Evolutionary conservation across 331 rosid genomes (phyloP).

Genomic region (Acacia pycnantha): DNA sequence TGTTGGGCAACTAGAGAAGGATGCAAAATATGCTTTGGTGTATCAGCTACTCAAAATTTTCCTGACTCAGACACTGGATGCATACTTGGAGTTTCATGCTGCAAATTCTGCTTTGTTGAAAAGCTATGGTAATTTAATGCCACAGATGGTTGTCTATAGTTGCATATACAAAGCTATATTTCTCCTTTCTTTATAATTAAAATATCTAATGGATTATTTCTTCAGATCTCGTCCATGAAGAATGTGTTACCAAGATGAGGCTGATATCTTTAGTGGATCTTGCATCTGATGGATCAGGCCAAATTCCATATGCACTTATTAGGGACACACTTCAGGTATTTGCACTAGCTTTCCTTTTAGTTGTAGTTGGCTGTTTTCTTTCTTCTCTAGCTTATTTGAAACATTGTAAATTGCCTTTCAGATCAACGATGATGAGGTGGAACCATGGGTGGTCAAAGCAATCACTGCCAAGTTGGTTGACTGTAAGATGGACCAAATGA

Average conservation of each 20-base stretch:
- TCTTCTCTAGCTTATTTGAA: constrained; percentile 9
- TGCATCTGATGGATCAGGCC: constrained; percentile 66
- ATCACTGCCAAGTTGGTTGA: constrained; percentile 77
- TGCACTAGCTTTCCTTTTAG: constrained; percentile 9
- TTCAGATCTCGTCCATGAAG: constrained; percentile 85
- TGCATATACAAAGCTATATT: constrained; percentile 9
- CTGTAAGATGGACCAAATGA: constrained; percentile 98
- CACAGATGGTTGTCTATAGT: constrained; percentile 4
- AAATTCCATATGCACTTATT: constrained; percentile 70
- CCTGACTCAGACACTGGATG: constrained; percentile 82
- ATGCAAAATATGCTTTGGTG: constrained; percentile 64
- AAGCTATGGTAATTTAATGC: constrained; percentile 55
- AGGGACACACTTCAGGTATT: constrained; percentile 72
- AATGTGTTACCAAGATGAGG: constrained; percentile 81
- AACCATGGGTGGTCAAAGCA: constrained; percentile 85
- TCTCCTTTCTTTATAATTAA: background rate
- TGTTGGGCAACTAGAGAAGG: constrained; percentile 86
- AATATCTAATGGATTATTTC: constrained; percentile 15
- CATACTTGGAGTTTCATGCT: constrained; percentile 74
- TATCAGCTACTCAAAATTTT: constrained; percentile 84
- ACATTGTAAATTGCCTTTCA: constrained; percentile 29
- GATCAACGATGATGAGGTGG: constrained; percentile 84
- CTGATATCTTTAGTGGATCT: constrained; percentile 87
- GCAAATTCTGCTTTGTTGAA: constrained; percentile 71
- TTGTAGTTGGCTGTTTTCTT: background rate